Conservation (phyloP, 495 filamentous ascomycete species). For the Schizothecium vesticola region DNA sequence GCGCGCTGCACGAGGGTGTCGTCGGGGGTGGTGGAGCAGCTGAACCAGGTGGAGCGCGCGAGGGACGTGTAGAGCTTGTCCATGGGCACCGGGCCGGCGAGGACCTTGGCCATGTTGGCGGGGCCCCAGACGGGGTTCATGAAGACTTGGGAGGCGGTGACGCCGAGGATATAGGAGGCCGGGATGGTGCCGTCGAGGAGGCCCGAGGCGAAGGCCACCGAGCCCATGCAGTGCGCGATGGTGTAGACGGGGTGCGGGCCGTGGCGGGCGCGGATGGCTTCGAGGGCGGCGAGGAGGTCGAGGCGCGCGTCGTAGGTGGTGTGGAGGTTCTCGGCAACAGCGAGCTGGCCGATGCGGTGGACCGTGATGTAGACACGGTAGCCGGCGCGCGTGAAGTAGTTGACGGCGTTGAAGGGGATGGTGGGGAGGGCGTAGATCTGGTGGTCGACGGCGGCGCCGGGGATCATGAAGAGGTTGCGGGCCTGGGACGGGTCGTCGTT, state of each 20-base stretch:
- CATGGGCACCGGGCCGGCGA: slow-evolving; percentile 38
- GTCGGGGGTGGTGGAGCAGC: slow-evolving; percentile 39
- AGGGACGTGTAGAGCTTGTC: slow-evolving; percentile 43
- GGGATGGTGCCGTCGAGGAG: slow-evolving; percentile 62
- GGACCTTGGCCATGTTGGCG: slow-evolving; percentile 55
- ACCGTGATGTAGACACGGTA: slow-evolving; percentile 55
- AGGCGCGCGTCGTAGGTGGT: slow-evolving; percentile 60
- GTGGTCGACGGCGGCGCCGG: slow-evolving; percentile 58
- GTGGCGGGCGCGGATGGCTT: slow-evolving; percentile 43
- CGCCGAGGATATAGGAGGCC: slow-evolving; percentile 52
- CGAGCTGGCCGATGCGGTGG: slow-evolving; percentile 55
- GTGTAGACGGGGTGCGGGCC: slow-evolving; percentile 48
- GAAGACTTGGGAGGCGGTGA: slow-evolving; percentile 61
- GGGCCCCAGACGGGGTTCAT: slow-evolving; percentile 56
- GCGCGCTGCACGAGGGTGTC: slow-evolving; percentile 47
- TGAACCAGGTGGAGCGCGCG: slow-evolving; percentile 49
- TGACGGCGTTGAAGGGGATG: slow-evolving; percentile 58
- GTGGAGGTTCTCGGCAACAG: slow-evolving; percentile 46
- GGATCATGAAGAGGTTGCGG: slow-evolving; percentile 54
- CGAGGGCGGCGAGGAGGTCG: slow-evolving; percentile 55
- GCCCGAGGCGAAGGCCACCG: slow-evolving; percentile 53
- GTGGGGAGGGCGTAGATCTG: slow-evolving; percentile 61
- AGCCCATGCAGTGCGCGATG: slow-evolving; percentile 63
- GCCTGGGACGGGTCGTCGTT: slow-evolving; percentile 25
- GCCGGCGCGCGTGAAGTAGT: slow-evolving; percentile 57